Evolutionary conservation across 108 stramenopile genomes (phyloP).

Genomic region (Phaeodactylum tricornutum): DNA sequence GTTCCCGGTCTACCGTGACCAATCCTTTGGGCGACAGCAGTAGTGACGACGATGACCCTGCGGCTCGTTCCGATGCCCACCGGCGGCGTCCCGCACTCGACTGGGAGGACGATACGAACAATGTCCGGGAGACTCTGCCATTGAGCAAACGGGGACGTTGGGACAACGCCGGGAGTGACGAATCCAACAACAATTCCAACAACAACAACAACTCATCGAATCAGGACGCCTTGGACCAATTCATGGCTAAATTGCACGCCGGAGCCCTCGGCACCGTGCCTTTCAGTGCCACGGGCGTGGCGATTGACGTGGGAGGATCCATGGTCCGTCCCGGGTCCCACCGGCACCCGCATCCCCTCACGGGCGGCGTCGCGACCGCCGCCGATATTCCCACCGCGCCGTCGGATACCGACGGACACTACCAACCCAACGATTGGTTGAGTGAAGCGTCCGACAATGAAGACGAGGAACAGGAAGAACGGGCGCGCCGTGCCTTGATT

Average conservation of each 20-base stretch:
- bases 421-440: slow-evolving; percentile 69
- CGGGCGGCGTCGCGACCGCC: slow-evolving; percentile 32
- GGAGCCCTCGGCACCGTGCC: slow-evolving; percentile 48
- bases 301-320: slow-evolving; percentile 31
- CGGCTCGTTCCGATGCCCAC: slow-evolving; percentile 9
- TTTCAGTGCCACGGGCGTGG: slow-evolving; percentile 13
- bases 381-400: slow-evolving; percentile 29
- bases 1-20: no score
- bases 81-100: background rate
- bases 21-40: no score
- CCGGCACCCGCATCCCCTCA: slow-evolving; percentile 18
- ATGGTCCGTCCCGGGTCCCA: slow-evolving; percentile 28
- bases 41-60: slow-evolving; percentile 21
- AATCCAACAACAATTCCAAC: slow-evolving; percentile 1
- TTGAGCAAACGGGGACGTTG: background rate
- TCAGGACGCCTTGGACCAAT: slow-evolving; percentile 73
- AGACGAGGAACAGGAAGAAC: slow-evolving; percentile 69
- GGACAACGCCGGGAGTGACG: background rate
- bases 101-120: no score
- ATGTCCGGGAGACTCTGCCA: background rate
- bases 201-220: slow-evolving; percentile 20
- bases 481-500: slow-evolving; percentile 68
- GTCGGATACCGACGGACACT: slow-evolving; percentile 15
- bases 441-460: slow-evolving; percentile 27
- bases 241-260: slow-evolving; percentile 76